These are phyloP conservation scores for Exserohilum rostratum DNA, from an alignment of 2,329 filamentous ascomycete species.

Conservation along the genomic window DNA sequence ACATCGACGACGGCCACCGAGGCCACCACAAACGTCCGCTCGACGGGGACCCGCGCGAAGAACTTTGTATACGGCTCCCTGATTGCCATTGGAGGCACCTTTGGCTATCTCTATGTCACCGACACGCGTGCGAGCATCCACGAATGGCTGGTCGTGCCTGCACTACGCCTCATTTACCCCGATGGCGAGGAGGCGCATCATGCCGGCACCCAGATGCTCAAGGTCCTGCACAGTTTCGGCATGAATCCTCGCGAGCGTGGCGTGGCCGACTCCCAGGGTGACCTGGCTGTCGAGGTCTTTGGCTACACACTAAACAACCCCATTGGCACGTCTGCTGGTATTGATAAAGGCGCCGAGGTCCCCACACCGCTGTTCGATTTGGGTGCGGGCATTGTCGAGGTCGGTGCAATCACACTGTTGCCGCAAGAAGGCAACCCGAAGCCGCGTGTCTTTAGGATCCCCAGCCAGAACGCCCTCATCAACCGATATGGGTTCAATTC, in stretches of 20 bases:
- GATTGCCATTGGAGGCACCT: conserved; percentile 55
- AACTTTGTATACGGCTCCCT: conserved; percentile 62
- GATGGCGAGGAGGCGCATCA: conserved; percentile 95
- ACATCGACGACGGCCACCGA: conserved; percentile 23
- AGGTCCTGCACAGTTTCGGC: conserved; percentile 73
- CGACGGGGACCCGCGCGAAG: conserved; percentile 53
- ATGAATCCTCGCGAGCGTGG: conserved; percentile 83
- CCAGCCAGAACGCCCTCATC: conserved; percentile 83
- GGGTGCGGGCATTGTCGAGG: conserved; percentile 85
- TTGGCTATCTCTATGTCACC: conserved; percentile 59
- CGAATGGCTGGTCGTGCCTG: conserved; percentile 61
- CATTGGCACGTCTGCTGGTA: conserved; percentile 90
- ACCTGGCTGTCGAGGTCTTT: conserved; percentile 71
- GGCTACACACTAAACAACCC: conserved; percentile 80
- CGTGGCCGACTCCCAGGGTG: conserved; percentile 60
- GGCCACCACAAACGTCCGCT: conserved; percentile 45
- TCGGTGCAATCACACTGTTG: conserved; percentile 87
- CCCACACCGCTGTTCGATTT: conserved; percentile 83
- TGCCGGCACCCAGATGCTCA: conserved; percentile 72
- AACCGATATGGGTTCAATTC: conserved; percentile 97
- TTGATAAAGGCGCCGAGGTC: conserved; percentile 93
- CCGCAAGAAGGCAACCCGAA: conserved; percentile 87
- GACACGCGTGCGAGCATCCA: conserved; percentile 62
- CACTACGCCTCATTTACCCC: conserved; percentile 69
- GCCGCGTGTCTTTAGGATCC: conserved; percentile 86